Percentiles rank a stretch among this genome's conserved stretches.
These are phyloP conservation scores for Pleoardoris graminearum DNA, from an alignment of 2,329 filamentous ascomycete species.

Conservation along the genomic window DNA sequence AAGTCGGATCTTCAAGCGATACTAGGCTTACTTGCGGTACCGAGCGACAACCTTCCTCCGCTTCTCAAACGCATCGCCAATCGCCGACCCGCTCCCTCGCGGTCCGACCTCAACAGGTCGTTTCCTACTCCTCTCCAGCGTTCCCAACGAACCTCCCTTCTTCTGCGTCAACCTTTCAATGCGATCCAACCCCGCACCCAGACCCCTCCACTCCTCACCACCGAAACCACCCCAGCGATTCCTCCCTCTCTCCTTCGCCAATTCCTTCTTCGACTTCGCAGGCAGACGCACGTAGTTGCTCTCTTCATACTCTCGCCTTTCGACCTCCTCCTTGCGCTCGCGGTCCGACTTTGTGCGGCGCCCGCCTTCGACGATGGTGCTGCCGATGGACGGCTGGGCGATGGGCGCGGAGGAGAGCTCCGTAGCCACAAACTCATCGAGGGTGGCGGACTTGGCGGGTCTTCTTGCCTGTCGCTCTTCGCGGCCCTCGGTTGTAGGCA, in stretches of 20 bases:
- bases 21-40: constrained; percentile 24
- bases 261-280: constrained; percentile 84
- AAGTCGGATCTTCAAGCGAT: too few relatives aligned
- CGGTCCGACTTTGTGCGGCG: constrained; percentile 75
- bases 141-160: constrained; percentile 57
- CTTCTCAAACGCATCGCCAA: constrained; percentile 72
- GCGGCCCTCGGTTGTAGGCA: constrained; percentile 68
- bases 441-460: constrained; percentile 74
- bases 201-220: constrained; percentile 88
- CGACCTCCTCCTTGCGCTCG: constrained; percentile 76
- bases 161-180: constrained; percentile 81
- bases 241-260: constrained; percentile 61
- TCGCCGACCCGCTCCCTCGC: constrained; percentile 64
- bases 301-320: constrained; percentile 87
- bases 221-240: constrained; percentile 68
- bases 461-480: constrained; percentile 65
- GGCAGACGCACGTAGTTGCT: constrained; percentile 87
- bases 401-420: constrained; percentile 82
- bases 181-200: constrained; percentile 83
- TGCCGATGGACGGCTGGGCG: constrained; percentile 88
- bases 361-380: constrained; percentile 79
- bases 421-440: constrained; percentile 88
- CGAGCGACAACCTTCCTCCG: constrained; percentile 42
- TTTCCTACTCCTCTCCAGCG: constrained; percentile 85
- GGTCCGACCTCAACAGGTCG: constrained; percentile 73